Conservation (phyloP, 1,284 basidiomycete genomes). For the Ceratobasidium sp. region DNA sequence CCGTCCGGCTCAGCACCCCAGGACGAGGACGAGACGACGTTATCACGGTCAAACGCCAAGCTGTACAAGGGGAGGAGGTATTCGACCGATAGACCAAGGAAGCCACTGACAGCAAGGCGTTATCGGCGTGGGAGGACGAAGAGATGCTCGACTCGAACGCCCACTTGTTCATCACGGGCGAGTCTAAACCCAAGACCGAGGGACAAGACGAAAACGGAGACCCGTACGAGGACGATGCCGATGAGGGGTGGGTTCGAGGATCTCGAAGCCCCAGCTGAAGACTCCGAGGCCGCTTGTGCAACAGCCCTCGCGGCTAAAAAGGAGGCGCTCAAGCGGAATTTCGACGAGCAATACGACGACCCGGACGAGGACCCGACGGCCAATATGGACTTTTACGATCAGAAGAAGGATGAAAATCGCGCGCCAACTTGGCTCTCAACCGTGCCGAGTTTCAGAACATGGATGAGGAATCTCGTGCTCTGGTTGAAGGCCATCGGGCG, state of each 20-base stretch:
- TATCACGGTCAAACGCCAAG: slow-evolving; percentile 62
- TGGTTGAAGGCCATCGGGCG: slow-evolving; percentile 89
- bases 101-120: slow-evolving; percentile 53
- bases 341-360: slow-evolving; percentile 96
- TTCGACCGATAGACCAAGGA: slow-evolving; percentile 80
- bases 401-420: slow-evolving; percentile 93
- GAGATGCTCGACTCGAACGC: slow-evolving; percentile 85
- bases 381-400: slow-evolving; percentile 86
- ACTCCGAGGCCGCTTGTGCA: slow-evolving; percentile 55
- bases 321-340: slow-evolving; percentile 89
- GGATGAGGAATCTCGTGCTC: slow-evolving; percentile 77
- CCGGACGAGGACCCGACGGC: slow-evolving; percentile 63
- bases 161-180: slow-evolving; percentile 89
- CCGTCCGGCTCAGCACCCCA: slow-evolving; percentile 44
- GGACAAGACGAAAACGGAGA: slow-evolving; percentile 52
- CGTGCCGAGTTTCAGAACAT: slow-evolving; percentile 84
- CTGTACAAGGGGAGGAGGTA: slow-evolving; percentile 56
- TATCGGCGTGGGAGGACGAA: slow-evolving; percentile 85
- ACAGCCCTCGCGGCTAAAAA: slow-evolving; percentile 83
- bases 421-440: slow-evolving; percentile 83
- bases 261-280: slow-evolving; percentile 52
- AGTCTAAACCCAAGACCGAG: slow-evolving; percentile 49
- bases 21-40: slow-evolving; percentile 66
- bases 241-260: slow-evolving; percentile 56
- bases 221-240: slow-evolving; percentile 56